Evolutionary conservation across 164 flowering plant genomes (phyloP), one percentile per base, ranked within the genome.

Genomic region (Magnolia sinica): DNA sequence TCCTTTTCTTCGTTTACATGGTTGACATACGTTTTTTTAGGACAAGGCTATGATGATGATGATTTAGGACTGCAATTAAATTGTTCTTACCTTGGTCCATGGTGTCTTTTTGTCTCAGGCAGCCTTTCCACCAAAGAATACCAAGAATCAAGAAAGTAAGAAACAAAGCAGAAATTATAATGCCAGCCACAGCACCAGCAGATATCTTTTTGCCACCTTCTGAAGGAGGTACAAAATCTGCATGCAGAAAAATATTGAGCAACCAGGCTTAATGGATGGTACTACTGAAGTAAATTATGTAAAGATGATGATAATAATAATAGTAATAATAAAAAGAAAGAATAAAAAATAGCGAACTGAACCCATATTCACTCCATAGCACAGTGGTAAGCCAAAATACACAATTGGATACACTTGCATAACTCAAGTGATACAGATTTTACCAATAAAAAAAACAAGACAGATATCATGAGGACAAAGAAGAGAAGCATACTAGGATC

Each of bases 91-190:
- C 84, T 61, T 73, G 66, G 55, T 82, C 82, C 64, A 69, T 31
- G 69, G 31, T 23, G 8, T 51, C 27, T 79, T 84, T 79, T 37
- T 65, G 24, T 23, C 81, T 6, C 5, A 81, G 70, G 74, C 81
- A 86, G 31, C 86, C 81, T 72, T 79, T 84, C 89, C 89, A 82
- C 91, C 88, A 86, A 63, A 90, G 83, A 23, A 87, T 70, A 72
- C 81, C 87, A 64, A 82, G 5, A 74, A 82, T 29, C 29, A 84
- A 31, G 59, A 79, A 65, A 74, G 81, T 18, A 20, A 77, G 19
- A 52, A 63, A 64, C 8, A 73, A 63, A 18, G 71, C 81, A 8
- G 74, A 82, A 68, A 68, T 77, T 67, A 84, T 83, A 65, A 86
- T 87, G 29, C 84, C 89, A 23, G 76, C 80, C 50, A 85, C 78